Conservation (phyloP, 768 basidiomycete genomes). For the Naganishia vaughanmartiniae region DNA sequence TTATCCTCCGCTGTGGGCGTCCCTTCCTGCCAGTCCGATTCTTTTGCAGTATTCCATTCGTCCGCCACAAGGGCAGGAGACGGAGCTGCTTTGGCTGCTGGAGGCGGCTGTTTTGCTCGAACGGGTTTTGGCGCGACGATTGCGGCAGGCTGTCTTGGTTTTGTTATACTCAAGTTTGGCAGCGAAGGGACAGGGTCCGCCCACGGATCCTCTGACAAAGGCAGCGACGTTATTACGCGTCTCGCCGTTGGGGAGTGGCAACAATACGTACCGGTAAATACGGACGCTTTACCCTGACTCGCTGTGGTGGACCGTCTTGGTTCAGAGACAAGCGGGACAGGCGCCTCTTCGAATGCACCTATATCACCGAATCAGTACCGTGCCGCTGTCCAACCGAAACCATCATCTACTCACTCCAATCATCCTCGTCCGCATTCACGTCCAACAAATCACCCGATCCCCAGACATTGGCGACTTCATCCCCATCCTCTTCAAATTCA, state of each 20-base stretch:
- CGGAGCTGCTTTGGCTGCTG: not conserved
- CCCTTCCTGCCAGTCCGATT: conserved; percentile 16
- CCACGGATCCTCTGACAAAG: conserved; percentile 6
- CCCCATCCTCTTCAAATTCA: conserved; percentile 53
- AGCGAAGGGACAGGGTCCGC: conserved; percentile 14
- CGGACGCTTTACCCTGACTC: not conserved
- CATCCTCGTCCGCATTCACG: conserved; percentile 84
- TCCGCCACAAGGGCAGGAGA: not conserved
- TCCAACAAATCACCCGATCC: conserved; percentile 83
- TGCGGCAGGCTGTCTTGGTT: conserved; percentile 6
- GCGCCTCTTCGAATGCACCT: conserved; percentile 73
- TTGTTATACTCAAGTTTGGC: conserved; percentile 15
- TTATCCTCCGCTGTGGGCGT: not conserved
- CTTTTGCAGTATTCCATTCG: conserved; percentile 7
- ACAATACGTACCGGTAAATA: conserved; percentile 1
- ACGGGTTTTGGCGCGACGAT: not conserved
- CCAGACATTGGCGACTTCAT: conserved; percentile 65
- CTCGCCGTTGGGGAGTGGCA: not conserved
- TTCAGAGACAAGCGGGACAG: conserved; percentile 35
- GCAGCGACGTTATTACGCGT: not conserved
- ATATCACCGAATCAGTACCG: not conserved
- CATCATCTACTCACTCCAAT: conserved; percentile 72
- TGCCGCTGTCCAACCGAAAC: not conserved
- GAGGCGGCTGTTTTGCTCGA: not conserved
- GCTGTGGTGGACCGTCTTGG: not conserved